Conservation (phyloP, 495 filamentous ascomycete species). For the Penicillium dipodomyicola region DNA sequence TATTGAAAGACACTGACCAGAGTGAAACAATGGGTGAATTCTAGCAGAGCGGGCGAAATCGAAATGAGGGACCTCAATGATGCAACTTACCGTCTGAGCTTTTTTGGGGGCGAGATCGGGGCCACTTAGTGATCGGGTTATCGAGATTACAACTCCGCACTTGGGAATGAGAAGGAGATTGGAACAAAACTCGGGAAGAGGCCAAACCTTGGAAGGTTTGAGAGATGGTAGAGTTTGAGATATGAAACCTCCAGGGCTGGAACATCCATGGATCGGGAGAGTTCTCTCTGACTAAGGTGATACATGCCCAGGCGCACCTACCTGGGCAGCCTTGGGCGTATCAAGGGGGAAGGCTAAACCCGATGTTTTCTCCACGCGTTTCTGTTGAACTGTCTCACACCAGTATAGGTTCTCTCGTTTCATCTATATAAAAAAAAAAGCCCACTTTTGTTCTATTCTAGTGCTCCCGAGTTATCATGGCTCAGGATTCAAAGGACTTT, state of each 20-base stretch:
- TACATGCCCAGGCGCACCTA: neutral
- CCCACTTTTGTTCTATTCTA: neutral
- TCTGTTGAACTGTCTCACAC: constrained; percentile 17
- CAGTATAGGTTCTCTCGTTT: constrained; percentile 6
- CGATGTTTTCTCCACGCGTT: constrained; percentile 18
- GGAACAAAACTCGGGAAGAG: neutral
- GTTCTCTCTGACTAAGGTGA: constrained; percentile 10
- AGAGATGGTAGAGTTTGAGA: constrained; percentile 4
- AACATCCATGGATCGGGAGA: neutral
- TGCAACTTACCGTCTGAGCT: constrained; percentile 24
- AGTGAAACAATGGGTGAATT: constrained; percentile 4
- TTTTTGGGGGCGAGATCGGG: constrained; percentile 27
- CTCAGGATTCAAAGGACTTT: neutral
- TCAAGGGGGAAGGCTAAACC: constrained; percentile 15
- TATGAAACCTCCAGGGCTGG: constrained; percentile 1
- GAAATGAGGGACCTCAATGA: constrained; percentile 14
- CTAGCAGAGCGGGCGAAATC: constrained; percentile 14
- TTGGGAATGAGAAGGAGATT: neutral
- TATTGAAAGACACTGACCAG: constrained; percentile 8
- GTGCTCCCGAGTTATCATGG: neutral
- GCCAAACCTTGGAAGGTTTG: neutral
- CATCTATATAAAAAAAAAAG: neutral
- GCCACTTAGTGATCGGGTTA: constrained; percentile 26
- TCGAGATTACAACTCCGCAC: constrained; percentile 22
- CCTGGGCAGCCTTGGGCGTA: neutral